These are phyloP conservation scores for Clarireedia hainanense DNA, from an alignment of 2,329 filamentous ascomycete species.

Conservation along the genomic window DNA sequence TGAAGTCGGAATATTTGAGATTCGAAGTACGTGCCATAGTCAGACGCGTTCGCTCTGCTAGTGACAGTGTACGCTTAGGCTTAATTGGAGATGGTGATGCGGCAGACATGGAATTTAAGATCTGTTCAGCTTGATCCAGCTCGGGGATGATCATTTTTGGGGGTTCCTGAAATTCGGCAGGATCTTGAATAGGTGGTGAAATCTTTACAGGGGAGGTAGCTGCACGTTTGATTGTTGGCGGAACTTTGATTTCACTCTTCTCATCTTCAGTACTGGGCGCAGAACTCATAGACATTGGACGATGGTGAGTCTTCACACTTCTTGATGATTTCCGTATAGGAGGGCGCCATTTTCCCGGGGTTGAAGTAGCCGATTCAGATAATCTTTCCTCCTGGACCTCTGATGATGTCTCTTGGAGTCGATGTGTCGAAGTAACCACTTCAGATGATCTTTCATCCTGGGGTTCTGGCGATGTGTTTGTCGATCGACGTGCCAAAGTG, in stretches of 20 bases:
- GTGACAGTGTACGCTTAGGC: constrained; percentile 49
- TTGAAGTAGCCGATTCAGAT: not conserved
- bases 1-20: constrained; percentile 23
- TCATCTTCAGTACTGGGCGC: not conserved
- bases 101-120: constrained; percentile 46
- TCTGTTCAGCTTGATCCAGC: constrained; percentile 44
- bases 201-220: constrained; percentile 6
- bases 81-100: constrained; percentile 52
- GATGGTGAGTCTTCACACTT: not conserved
- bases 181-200: not conserved
- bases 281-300: not conserved
- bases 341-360: not conserved
- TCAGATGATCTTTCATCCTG: too few species aligned
- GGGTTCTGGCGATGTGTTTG: too few species aligned
- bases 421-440: not conserved
- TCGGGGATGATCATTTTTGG: constrained; percentile 12
- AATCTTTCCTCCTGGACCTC: not conserved
- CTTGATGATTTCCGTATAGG: not conserved
- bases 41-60: constrained; percentile 72
- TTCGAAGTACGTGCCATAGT: constrained; percentile 63
- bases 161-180: not conserved
- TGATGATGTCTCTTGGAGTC: not conserved
- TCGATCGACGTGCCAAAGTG: not conserved
- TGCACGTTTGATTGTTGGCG: not conserved
- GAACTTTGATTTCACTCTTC: not conserved